Percentiles rank a stretch among this genome's conserved stretches.
phyloP scores from a whole-genome alignment of 2,329 filamentous ascomycete species.

The Epichloe sibirici region DNA sequence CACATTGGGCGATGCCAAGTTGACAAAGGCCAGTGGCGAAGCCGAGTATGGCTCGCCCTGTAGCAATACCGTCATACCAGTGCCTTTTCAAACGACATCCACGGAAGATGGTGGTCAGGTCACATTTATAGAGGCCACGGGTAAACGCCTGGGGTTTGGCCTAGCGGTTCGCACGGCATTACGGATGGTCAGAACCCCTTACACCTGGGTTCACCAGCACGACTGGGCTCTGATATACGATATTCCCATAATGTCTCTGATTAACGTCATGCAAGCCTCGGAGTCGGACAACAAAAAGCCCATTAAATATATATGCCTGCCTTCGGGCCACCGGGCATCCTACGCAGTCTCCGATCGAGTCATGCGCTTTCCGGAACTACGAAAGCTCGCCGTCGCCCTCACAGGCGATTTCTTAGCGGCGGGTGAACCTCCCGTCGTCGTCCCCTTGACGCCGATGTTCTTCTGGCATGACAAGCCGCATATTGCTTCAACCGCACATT shows the following conservation, averaged over 20 bases:
- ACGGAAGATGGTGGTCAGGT: slow-evolving; percentile 23
- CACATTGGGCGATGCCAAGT: not conserved
- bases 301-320: slow-evolving; percentile 41
- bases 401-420: slow-evolving; percentile 25
- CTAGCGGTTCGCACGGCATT: slow-evolving; percentile 41
- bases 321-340: slow-evolving; percentile 37
- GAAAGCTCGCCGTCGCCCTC: slow-evolving; percentile 27
- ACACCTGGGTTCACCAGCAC: slow-evolving; percentile 46
- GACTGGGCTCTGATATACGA: slow-evolving; percentile 38
- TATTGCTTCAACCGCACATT: slow-evolving; percentile 35
- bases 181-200: slow-evolving; percentile 32
- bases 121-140: slow-evolving; percentile 34
- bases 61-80: slow-evolving; percentile 15
- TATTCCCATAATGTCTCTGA: slow-evolving; percentile 30
- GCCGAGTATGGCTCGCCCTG: slow-evolving; percentile 38
- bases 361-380: slow-evolving; percentile 27
- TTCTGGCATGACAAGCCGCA: slow-evolving; percentile 50
- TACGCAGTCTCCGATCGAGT: slow-evolving; percentile 38
- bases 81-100: not conserved
- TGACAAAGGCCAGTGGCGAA: slow-evolving; percentile 14
- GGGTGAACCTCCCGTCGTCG: slow-evolving; percentile 13
- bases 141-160: slow-evolving; percentile 39
- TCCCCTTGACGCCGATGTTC: slow-evolving; percentile 40
- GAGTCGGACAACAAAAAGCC: not conserved
- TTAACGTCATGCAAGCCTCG: slow-evolving; percentile 31